These are phyloP conservation scores for Fusarium sp. DNA, from an alignment of 2,329 filamentous ascomycete genomes.

Conservation along the genomic window DNA sequence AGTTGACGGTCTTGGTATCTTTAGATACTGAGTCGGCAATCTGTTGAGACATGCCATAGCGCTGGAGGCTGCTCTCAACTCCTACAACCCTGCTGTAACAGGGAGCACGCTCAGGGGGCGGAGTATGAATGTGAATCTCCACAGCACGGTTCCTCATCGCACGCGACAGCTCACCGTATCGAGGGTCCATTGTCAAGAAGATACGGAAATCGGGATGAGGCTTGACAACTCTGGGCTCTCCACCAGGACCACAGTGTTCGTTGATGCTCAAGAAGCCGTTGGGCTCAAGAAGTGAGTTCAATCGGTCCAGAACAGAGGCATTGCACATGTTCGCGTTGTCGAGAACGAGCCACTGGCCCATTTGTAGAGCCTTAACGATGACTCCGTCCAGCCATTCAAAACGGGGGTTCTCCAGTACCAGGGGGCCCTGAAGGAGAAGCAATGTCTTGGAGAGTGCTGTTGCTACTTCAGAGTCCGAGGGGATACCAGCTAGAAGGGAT, in stretches of 20 bases:
- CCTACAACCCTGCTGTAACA: constrained; percentile 56
- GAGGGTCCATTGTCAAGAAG: constrained; percentile 92
- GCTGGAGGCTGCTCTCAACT: constrained; percentile 62
- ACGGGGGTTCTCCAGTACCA: constrained; percentile 75
- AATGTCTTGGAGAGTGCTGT: constrained; percentile 61
- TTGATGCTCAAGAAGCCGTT: constrained; percentile 91
- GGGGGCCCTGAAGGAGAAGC: constrained; percentile 62
- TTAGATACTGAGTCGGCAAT: constrained; percentile 45
- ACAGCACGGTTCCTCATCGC: constrained; percentile 97
- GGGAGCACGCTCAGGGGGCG: constrained; percentile 47
- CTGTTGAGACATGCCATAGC: constrained; percentile 56
- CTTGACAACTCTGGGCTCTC: constrained; percentile 80
- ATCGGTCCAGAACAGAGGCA: constrained; percentile 89
- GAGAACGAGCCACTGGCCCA: constrained; percentile 91
- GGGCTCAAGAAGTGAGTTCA: constrained; percentile 94
- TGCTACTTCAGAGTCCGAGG: constrained; percentile 59
- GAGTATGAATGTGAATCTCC: constrained; percentile 80
- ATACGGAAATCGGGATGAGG: constrained; percentile 91
- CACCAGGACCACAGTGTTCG: constrained; percentile 87
- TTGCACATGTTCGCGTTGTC: constrained; percentile 98
- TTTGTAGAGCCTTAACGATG: constrained; percentile 85
- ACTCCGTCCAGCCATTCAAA: constrained; percentile 98
- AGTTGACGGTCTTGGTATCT: constrained; percentile 43
- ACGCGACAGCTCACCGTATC: constrained; percentile 91
- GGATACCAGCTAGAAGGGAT: constrained; percentile 54